Percentiles rank a stretch among this genome's conserved stretches.
phyloP scores from a whole-genome alignment of 768 basidiomycete genomes.

The Rhodosporidiobolus sp. region DNA sequence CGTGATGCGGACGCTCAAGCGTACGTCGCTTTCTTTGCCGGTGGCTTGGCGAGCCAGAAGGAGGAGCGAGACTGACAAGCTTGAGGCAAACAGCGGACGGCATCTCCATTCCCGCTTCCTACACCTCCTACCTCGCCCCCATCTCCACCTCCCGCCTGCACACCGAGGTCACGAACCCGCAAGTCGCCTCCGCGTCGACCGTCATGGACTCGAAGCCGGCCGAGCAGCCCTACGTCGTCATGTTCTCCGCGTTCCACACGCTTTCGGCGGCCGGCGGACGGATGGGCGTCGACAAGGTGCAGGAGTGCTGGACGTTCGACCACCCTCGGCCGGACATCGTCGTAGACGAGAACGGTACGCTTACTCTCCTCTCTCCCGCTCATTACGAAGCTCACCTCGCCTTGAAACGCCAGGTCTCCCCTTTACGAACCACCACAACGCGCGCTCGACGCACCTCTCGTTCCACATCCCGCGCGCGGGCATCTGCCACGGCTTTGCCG shows the following conservation, averaged over 20 bases:
- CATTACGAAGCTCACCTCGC: not conserved
- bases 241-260: slow-evolving; percentile 91
- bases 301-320: slow-evolving; percentile 97
- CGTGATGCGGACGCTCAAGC: slow-evolving; percentile 85
- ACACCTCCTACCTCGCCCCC: slow-evolving; percentile 90
- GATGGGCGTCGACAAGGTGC: slow-evolving; percentile 53
- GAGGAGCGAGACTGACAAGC: too few species aligned
- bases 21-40: slow-evolving; percentile 55
- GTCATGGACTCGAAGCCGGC: slow-evolving; percentile 59
- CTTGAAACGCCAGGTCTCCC: slow-evolving; percentile 63
- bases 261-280: slow-evolving; percentile 73
- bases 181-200: slow-evolving; percentile 49
- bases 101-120: slow-evolving; percentile 93
- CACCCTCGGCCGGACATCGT: slow-evolving; percentile 82
- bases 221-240: slow-evolving; percentile 97
- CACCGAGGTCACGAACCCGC: slow-evolving; percentile 67
- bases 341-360: slow-evolving; percentile 54
- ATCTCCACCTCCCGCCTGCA: slow-evolving; percentile 89
- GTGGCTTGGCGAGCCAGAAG: too few species aligned
- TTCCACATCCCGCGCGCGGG: slow-evolving; percentile 96
- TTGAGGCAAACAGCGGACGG: slow-evolving; percentile 63
- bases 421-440: slow-evolving; percentile 93
- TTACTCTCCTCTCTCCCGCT: not conserved
- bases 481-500: slow-evolving; percentile 86
- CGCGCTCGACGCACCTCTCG: slow-evolving; percentile 73